Evolutionary conservation across 331 rosid species (phyloP).

Genomic region (Spiraea crenata): DNA sequence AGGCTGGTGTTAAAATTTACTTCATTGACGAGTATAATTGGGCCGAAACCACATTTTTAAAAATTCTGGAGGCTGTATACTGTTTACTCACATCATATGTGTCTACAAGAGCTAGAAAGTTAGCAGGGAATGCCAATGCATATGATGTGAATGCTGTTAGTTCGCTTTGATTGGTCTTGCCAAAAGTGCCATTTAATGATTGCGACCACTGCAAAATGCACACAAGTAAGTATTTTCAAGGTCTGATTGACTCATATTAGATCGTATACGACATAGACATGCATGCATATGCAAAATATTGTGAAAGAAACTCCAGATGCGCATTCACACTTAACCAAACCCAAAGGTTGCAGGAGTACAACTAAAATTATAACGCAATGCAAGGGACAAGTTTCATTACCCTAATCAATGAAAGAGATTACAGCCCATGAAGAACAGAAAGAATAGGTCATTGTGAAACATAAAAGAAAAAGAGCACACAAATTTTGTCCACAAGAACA

Average conservation of each 20-base stretch:
- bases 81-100: constrained; percentile 77
- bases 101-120: constrained; percentile 91
- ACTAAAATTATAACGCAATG: neutral
- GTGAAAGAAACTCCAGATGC: neutral
- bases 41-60: constrained; percentile 18
- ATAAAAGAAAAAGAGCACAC: no score
- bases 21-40: constrained; percentile 5
- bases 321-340: neutral
- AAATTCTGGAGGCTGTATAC: constrained; percentile 9
- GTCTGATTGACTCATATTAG: neutral
- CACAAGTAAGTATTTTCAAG: constrained; percentile 11
- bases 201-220: constrained; percentile 60
- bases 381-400: neutral
- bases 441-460: neutral
- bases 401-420: neutral
- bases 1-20: constrained; percentile 8
- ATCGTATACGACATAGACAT: neutral
- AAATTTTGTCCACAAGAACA: constrained; percentile 14
- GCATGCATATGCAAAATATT: neutral
- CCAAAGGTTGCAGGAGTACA: neutral
- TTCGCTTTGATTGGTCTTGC: constrained; percentile 94
- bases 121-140: constrained; percentile 86
- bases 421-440: neutral
- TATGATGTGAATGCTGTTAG: constrained; percentile 91
- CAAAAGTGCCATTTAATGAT: constrained; percentile 49